Evolutionary conservation across 768 basidiomycete species (phyloP).

Genomic region (Serendipita sp.): DNA sequence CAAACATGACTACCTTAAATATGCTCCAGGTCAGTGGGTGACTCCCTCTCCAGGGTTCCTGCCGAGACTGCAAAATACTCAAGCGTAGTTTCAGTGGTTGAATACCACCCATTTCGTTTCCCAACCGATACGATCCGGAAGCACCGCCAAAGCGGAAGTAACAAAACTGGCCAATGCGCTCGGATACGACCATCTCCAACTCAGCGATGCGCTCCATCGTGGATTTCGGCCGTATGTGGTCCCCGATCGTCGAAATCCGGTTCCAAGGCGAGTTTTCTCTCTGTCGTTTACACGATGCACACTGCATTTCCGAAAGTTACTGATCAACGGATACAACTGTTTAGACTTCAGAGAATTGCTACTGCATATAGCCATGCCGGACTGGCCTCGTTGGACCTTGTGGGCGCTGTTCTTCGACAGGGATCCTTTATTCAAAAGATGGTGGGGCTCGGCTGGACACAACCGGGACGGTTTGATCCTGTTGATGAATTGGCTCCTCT

Average conservation of each 20-base stretch:
- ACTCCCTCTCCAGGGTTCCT: too few species aligned
- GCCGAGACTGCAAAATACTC: too few species aligned
- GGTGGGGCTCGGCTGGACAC: slow-evolving; percentile 10
- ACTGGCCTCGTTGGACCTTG: slow-evolving; percentile 1
- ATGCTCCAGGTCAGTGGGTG: too few species aligned
- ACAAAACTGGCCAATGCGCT: background rate
- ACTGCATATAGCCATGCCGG: background rate
- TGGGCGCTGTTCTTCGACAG: slow-evolving; percentile 10
- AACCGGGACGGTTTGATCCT: background rate
- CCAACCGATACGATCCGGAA: too few species aligned
- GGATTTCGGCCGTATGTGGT: background rate
- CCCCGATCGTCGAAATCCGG: too few species aligned
- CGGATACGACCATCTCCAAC: background rate
- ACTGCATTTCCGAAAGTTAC: background rate
- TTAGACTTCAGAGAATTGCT: background rate
- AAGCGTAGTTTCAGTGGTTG: too few species aligned
- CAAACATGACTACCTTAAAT: too few species aligned
- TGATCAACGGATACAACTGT: background rate
- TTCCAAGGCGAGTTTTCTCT: too few species aligned
- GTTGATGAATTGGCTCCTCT: slow-evolving; percentile 5
- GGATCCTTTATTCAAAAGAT: slow-evolving; percentile 11
- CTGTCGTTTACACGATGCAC: too few species aligned
- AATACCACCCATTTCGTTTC: too few species aligned
- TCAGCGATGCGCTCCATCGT: background rate
- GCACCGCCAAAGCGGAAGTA: too few species aligned